phyloP scores from a whole-genome alignment of 441 rosid species.

The Brassica balearica region DNA sequence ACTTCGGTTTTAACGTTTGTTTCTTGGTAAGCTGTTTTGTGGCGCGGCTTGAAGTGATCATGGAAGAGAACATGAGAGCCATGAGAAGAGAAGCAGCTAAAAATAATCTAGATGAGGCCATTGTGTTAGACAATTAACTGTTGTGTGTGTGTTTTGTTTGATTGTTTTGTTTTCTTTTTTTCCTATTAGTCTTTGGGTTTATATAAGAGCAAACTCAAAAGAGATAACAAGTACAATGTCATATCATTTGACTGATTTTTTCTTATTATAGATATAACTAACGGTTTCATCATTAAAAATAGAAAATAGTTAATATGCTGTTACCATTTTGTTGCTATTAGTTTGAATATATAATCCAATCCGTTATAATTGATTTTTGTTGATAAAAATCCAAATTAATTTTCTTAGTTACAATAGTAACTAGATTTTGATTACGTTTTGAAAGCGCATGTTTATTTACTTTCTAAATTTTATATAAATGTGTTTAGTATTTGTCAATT shows the following conservation, averaged over 20 bases:
- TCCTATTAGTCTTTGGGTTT: background rate
- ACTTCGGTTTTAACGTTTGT: background rate
- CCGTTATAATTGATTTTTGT: too few species aligned
- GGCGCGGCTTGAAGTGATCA: constrained; percentile 10
- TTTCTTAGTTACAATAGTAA: too few species aligned
- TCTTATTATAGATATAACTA: constrained; percentile 22
- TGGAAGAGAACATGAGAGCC: constrained; percentile 10
- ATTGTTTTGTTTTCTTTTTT: background rate
- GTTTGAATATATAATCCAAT: background rate
- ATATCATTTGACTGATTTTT: background rate
- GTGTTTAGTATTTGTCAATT: too few species aligned
- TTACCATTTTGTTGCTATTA: background rate
- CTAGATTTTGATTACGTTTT: too few species aligned
- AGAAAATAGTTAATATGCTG: background rate
- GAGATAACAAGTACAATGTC: constrained; percentile 6
- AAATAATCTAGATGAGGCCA: constrained; percentile 20
- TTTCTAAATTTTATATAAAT: too few species aligned
- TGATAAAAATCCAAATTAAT: too few species aligned
- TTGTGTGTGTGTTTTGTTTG: background rate
- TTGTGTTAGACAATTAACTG: constrained; percentile 2
- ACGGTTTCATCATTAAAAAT: constrained; percentile 18
- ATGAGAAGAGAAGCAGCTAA: constrained; percentile 23
- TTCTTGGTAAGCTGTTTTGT: background rate
- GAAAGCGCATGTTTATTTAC: too few species aligned
- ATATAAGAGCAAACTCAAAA: constrained; percentile 2